phyloP scores from a whole-genome alignment of 1,139 yeast species.

The Taiozyma sp. region DNA sequence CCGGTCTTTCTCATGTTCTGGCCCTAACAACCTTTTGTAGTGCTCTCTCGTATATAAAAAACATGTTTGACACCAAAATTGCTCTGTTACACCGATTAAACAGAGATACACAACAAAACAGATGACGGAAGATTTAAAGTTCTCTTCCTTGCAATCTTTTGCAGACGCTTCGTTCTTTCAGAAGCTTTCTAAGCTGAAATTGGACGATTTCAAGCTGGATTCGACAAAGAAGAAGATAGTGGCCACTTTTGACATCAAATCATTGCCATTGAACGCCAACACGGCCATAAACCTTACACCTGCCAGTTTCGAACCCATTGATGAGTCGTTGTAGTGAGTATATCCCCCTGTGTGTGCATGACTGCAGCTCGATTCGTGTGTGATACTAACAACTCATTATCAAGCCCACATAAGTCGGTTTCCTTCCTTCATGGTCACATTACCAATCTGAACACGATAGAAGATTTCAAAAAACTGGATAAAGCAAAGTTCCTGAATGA shows the following conservation, averaged over 20 bases:
- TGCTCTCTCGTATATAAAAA: not conserved
- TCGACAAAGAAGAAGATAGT: slow-evolving; percentile 23
- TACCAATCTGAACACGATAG: slow-evolving; percentile 74
- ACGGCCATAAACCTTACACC: slow-evolving; percentile 20
- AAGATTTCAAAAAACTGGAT: slow-evolving; percentile 68
- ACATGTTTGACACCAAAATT: not conserved
- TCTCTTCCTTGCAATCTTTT: slow-evolving; percentile 61
- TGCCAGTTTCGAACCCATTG: slow-evolving; percentile 20
- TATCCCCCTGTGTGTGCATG: no score
- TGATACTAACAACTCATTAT: not conserved
- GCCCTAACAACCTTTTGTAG: not conserved
- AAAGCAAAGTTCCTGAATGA: slow-evolving; percentile 51
- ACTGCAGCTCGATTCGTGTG: not conserved
- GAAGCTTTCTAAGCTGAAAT: slow-evolving; percentile 59
- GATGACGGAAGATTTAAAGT: slow-evolving; percentile 30
- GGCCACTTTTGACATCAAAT: slow-evolving; percentile 27
- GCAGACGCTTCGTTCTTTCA: slow-evolving; percentile 86
- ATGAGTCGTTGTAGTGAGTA: slow-evolving; percentile 14
- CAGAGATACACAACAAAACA: not conserved
- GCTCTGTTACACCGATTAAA: not conserved
- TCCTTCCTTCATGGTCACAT: slow-evolving; percentile 37
- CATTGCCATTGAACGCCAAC: slow-evolving; percentile 13
- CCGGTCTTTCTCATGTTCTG: not conserved
- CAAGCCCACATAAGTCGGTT: slow-evolving; percentile 22
- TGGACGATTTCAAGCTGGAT: slow-evolving; percentile 54